A percentile compares a stretch with the other conserved stretches of the same genome.
Conservation (phyloP, 2,329 filamentous ascomycete species). For the Zymoseptoria pseudotritici region DNA sequence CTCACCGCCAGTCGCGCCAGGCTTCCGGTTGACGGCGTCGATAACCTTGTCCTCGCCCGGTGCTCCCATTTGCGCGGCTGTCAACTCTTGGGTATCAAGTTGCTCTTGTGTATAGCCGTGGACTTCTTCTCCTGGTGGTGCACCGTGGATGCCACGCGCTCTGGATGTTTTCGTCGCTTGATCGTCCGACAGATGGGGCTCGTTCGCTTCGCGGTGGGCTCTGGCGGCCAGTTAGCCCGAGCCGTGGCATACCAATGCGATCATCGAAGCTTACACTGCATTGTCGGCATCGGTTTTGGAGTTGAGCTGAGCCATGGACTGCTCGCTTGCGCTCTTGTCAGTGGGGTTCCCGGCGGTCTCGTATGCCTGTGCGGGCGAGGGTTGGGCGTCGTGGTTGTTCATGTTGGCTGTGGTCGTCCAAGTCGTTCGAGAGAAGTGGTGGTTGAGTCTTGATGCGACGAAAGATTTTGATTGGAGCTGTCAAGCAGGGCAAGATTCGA, state of each 20-base stretch:
- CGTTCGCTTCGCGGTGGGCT: slow-evolving; percentile 34
- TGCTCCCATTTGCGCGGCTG: slow-evolving; percentile 42
- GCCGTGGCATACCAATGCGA: background rate
- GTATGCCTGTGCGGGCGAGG: slow-evolving; percentile 39
- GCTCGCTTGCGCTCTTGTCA: slow-evolving; percentile 36
- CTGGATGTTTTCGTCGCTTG: slow-evolving; percentile 33
- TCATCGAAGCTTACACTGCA: slow-evolving; percentile 12
- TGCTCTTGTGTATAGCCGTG: slow-evolving; percentile 34
- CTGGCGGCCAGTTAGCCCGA: slow-evolving; percentile 9
- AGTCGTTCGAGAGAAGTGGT: background rate
- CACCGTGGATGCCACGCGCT: slow-evolving; percentile 38
- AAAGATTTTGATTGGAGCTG: background rate
- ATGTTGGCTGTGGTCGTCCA: slow-evolving; percentile 6
- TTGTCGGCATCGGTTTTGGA: slow-evolving; percentile 25
- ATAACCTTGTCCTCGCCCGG: slow-evolving; percentile 41
- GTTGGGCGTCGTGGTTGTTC: slow-evolving; percentile 38
- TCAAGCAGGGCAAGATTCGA: background rate
- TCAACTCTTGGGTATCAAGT: slow-evolving; percentile 41
- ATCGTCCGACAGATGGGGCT: slow-evolving; percentile 23
- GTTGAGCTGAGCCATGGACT: slow-evolving; percentile 27
- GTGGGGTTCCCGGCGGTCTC: slow-evolving; percentile 40
- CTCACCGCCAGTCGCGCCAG: slow-evolving; percentile 32
- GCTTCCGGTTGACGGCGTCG: slow-evolving; percentile 34
- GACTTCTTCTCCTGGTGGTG: slow-evolving; percentile 37
- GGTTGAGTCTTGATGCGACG: background rate